These are phyloP conservation scores for Lasiodiplodia sp. DNA, from an alignment of 2,329 filamentous ascomycete genomes.

Conservation along the genomic window DNA sequence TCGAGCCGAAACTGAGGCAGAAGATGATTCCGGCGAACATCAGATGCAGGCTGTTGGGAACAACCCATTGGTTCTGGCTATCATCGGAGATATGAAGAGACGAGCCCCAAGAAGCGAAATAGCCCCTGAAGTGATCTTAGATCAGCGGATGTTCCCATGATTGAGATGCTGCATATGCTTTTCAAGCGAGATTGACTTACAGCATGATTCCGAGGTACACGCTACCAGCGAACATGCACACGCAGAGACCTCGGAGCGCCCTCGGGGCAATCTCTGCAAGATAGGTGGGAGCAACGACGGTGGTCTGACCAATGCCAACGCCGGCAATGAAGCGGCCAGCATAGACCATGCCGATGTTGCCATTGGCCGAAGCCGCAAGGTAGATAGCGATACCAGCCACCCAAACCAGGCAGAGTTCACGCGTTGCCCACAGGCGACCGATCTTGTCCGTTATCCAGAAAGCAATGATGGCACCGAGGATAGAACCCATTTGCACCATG, in stretches of 20 bases:
- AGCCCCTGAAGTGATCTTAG: constrained; percentile 54
- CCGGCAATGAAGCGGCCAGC: constrained; percentile 72
- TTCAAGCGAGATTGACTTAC: background rate
- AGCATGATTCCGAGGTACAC: constrained; percentile 82
- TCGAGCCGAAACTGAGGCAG: constrained; percentile 71
- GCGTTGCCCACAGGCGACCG: constrained; percentile 52
- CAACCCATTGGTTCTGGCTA: constrained; percentile 59
- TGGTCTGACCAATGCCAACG: constrained; percentile 70
- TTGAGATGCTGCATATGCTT: background rate
- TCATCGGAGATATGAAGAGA: constrained; percentile 58
- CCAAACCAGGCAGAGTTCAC: constrained; percentile 52
- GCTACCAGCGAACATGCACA: constrained; percentile 72
- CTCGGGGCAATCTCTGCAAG: constrained; percentile 76
- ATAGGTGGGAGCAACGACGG: constrained; percentile 74
- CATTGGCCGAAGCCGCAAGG: constrained; percentile 44
- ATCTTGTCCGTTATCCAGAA: constrained; percentile 58
- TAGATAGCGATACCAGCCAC: constrained; percentile 51
- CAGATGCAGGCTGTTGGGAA: constrained; percentile 77
- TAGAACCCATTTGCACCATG: constrained; percentile 82
- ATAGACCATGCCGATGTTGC: constrained; percentile 61
- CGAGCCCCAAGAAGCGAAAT: constrained; percentile 71
- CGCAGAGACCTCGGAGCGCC: constrained; percentile 75
- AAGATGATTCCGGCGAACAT: constrained; percentile 79
- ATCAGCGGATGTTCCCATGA: background rate
- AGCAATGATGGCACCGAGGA: constrained; percentile 71